Percentiles rank a stretch among this genome's conserved stretches.
Evolutionary conservation across 306 rosid species (phyloP).

Genomic region (Malus asiatica): DNA sequence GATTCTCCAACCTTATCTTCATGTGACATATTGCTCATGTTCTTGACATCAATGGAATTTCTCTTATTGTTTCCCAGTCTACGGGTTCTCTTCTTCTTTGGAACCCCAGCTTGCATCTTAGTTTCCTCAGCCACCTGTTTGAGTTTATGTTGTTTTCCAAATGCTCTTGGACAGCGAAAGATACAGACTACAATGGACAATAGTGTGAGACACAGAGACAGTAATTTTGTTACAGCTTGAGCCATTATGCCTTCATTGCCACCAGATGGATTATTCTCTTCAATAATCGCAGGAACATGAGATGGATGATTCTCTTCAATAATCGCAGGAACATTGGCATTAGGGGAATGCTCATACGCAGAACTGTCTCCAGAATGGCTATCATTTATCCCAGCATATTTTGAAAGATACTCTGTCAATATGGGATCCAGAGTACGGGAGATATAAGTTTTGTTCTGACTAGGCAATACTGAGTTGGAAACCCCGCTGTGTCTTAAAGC

Average conservation of each 20-base stretch:
- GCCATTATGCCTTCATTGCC: not conserved
- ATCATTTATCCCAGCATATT: not conserved
- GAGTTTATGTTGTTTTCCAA: not conserved
- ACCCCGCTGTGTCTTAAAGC: constrained; percentile 3
- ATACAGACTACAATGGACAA: constrained; percentile 10
- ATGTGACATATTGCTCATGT: constrained; percentile 4
- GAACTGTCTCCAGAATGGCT: not conserved
- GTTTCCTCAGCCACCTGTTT: constrained; percentile 10
- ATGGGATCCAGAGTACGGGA: constrained; percentile 14
- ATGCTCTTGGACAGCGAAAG: not conserved
- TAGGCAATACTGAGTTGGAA: constrained; percentile 1
- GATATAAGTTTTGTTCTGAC: constrained; percentile 6
- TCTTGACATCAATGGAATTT: constrained; percentile 16
- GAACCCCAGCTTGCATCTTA: constrained; percentile 11
- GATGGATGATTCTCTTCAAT: not conserved
- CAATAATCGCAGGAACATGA: not conserved
- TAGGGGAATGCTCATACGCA: not conserved
- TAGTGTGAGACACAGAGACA: not conserved
- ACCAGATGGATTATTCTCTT: not conserved
- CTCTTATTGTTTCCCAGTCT: constrained; percentile 32
- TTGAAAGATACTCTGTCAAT: not conserved
- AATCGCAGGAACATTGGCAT: not conserved
- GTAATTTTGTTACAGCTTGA: not conserved
- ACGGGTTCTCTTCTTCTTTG: constrained; percentile 39
- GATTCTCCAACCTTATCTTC: constrained; percentile 11